Evolutionary conservation across 805 yeast species (phyloP).

Genomic region (Ogataea siamensis): DNA sequence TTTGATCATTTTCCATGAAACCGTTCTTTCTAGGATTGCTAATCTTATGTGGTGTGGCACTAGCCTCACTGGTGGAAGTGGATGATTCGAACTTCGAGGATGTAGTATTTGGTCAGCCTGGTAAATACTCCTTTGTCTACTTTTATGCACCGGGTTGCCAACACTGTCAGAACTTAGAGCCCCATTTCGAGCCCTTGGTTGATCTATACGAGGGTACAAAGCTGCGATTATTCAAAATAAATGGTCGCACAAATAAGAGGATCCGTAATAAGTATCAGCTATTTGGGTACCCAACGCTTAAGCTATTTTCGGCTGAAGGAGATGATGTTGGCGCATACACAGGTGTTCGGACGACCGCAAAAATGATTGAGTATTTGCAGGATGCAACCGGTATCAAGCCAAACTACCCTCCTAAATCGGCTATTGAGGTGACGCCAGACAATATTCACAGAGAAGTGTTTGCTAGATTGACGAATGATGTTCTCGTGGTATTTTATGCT

Average conservation of each 20-base stretch:
- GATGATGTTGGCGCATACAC: slow-evolving; percentile 39
- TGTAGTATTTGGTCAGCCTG: slow-evolving; percentile 24
- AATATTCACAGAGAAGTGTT: slow-evolving; percentile 20
- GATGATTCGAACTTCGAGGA: slow-evolving; percentile 27
- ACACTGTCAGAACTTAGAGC: slow-evolving; percentile 46
- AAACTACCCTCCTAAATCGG: slow-evolving; percentile 27
- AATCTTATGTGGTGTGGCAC: not conserved
- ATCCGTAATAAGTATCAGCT: slow-evolving; percentile 41
- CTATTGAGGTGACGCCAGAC: slow-evolving; percentile 14
- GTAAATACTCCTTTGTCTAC: slow-evolving; percentile 41
- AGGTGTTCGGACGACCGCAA: slow-evolving; percentile 34
- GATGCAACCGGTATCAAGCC: slow-evolving; percentile 37
- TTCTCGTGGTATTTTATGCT: slow-evolving; percentile 35
- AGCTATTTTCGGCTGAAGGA: slow-evolving; percentile 43
- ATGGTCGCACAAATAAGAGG: slow-evolving; percentile 34
- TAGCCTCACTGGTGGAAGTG: slow-evolving; percentile 18
- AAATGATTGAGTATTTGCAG: slow-evolving; percentile 32
- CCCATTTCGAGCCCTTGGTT: slow-evolving; percentile 43
- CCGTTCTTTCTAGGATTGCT: not conserved
- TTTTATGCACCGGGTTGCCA: slow-evolving; percentile 47
- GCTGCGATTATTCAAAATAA: slow-evolving; percentile 36
- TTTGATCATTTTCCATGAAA: slow-evolving; percentile 1
- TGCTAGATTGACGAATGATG: slow-evolving; percentile 17
- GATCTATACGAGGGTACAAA: slow-evolving; percentile 40
- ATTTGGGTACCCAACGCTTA: slow-evolving; percentile 47